These are phyloP conservation scores for Cystobasidium tubakii DNA, from an alignment of 768 basidiomycete species.

Conservation along the genomic window DNA sequence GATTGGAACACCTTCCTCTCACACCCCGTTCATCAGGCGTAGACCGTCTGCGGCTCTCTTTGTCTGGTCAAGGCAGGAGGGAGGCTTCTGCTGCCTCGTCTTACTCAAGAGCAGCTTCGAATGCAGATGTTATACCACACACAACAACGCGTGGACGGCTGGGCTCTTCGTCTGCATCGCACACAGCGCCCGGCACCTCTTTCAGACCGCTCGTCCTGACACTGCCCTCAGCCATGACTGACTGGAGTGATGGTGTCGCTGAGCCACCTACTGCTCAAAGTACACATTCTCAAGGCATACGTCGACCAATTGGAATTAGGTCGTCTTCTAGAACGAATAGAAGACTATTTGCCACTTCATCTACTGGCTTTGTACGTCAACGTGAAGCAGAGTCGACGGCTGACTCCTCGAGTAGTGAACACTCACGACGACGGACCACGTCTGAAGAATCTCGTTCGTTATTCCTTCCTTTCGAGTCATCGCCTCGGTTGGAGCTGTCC, in stretches of 20 bases:
- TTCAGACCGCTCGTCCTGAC: not conserved
- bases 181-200: not conserved
- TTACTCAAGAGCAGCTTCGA: not conserved
- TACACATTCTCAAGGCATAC: not conserved
- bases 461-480: not conserved
- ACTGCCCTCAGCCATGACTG: not conserved
- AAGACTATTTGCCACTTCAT: not conserved
- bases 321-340: not conserved
- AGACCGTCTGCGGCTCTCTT: not conserved
- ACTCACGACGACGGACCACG: too few relatives aligned
- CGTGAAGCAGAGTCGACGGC: not conserved
- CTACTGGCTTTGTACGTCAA: not conserved
- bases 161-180: not conserved
- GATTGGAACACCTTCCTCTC: not conserved
- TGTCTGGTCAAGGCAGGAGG: too few relatives aligned
- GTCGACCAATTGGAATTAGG: not conserved
- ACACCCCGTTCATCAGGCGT: not conserved
- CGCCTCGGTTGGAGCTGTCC: constrained; percentile 13
- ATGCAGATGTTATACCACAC: not conserved
- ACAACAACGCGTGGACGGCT: not conserved
- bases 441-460: too few relatives aligned
- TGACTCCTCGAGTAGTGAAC: not conserved
- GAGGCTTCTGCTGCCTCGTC: not conserved
- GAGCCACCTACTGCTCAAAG: too few relatives aligned
- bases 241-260: not conserved